Conservation (phyloP, 495 filamentous ascomycete species). For the Podospora bellae-mahoneyi region DNA sequence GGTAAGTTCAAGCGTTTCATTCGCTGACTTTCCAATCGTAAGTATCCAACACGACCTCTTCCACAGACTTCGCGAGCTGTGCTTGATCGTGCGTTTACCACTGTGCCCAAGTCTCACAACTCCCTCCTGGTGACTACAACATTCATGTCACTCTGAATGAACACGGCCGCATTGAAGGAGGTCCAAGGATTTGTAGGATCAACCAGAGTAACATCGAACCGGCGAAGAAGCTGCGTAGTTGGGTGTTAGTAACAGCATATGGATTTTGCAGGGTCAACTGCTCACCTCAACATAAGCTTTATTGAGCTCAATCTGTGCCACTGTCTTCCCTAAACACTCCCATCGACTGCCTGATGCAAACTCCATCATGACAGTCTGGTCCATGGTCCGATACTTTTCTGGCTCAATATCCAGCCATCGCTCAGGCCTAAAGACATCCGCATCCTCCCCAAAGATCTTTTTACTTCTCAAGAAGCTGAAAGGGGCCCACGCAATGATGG, state of each 20-base stretch:
- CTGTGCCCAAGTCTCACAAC: neutral
- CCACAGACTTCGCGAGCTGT: too few species aligned
- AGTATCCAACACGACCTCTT: too few species aligned
- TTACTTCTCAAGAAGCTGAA: slow-evolving; percentile 28
- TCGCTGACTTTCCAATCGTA: too few species aligned
- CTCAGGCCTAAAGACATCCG: slow-evolving; percentile 46
- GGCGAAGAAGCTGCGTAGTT: slow-evolving; percentile 8
- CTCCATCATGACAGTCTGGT: slow-evolving; percentile 21
- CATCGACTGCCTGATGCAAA: slow-evolving; percentile 34
- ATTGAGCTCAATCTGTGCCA: slow-evolving; percentile 44
- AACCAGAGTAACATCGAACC: slow-evolving; percentile 13
- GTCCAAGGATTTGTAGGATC: slow-evolving; percentile 15
- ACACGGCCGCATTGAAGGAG: slow-evolving; percentile 15
- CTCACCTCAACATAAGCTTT: slow-evolving; percentile 51
- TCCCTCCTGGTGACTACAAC: neutral
- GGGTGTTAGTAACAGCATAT: neutral
- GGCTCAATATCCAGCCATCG: slow-evolving; percentile 30
- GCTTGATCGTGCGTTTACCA: too few species aligned
- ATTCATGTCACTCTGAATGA: slow-evolving; percentile 8
- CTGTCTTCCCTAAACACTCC: slow-evolving; percentile 35
- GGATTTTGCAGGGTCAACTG: neutral
- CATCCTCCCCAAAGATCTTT: slow-evolving; percentile 37
- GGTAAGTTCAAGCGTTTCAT: too few species aligned
- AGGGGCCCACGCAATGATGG: slow-evolving; percentile 29
- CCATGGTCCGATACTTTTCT: slow-evolving; percentile 30